Percentiles rank a stretch among this genome's conserved stretches.
Evolutionary conservation across 176 grass and related monocot species (phyloP).

Genomic region (Aegilops umbellulata): DNA sequence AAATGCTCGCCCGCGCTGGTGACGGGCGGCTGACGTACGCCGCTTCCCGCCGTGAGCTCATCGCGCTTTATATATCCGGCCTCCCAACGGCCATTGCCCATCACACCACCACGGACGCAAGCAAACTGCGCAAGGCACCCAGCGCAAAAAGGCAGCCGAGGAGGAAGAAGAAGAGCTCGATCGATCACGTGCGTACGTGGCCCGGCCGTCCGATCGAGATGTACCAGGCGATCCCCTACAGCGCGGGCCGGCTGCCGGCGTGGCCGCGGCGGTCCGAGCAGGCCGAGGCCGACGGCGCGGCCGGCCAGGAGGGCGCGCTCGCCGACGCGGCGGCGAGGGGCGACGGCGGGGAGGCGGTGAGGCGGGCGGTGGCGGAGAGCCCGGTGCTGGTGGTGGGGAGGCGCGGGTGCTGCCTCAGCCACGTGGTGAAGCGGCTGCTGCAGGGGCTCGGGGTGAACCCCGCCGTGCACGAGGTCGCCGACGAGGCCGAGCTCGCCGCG

Average conservation of each 20-base stretch:
- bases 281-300: not conserved
- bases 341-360: conserved; percentile 7
- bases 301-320: not conserved
- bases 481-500: conserved; percentile 47
- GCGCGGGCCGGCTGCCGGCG: conserved; percentile 34
- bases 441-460: conserved; percentile 91
- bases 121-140: not conserved
- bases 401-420: conserved; percentile 86
- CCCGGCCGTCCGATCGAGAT: conserved; percentile 3
- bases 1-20: not conserved
- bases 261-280: not conserved
- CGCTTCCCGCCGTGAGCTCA: conserved; percentile 10
- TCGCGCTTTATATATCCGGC: conserved; percentile 25
- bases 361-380: conserved; percentile 64
- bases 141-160: not conserved
- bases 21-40: conserved; percentile 23
- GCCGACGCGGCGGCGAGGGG: not conserved
- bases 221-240: conserved; percentile 81
- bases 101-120: not conserved
- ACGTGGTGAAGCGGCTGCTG: conserved; percentile 81
- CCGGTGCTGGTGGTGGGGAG: conserved; percentile 69
- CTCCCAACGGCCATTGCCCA: not conserved
- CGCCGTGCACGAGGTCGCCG: conserved; percentile 67
- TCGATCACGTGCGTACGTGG: too few species aligned
- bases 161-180: not conserved